Percentiles rank a stretch among this genome's conserved stretches.
These are phyloP conservation scores for Clarireedia hainanense DNA, from an alignment of 2,329 filamentous ascomycete genomes.

Conservation along the genomic window DNA sequence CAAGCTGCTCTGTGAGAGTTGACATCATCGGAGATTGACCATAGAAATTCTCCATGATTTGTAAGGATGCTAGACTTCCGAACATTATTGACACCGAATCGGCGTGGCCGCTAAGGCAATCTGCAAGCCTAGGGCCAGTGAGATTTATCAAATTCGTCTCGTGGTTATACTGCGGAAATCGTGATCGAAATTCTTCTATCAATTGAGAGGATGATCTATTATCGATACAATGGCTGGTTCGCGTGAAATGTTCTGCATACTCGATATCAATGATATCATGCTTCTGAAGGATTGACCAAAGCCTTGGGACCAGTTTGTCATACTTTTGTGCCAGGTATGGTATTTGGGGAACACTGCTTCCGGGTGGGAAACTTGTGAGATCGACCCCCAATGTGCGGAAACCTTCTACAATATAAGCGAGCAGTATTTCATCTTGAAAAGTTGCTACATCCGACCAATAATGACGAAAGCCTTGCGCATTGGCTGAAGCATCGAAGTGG, in stretches of 20 bases:
- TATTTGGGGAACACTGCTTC: too few relatives aligned
- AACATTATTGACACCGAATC: constrained; percentile 23
- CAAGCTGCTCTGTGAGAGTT: background rate
- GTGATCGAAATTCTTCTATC: too few relatives aligned
- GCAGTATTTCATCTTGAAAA: background rate
- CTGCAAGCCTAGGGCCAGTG: constrained; percentile 16
- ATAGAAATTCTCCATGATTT: constrained; percentile 19
- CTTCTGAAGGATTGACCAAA: too few relatives aligned
- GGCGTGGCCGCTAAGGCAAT: constrained; percentile 15
- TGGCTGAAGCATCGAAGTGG: background rate
- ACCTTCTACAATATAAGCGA: background rate
- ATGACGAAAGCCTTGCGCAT: background rate
- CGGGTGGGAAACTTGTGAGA: background rate
- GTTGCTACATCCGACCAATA: background rate
- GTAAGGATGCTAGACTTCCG: constrained; percentile 11
- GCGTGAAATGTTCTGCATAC: too few relatives aligned
- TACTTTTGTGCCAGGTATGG: too few relatives aligned
- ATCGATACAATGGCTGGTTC: too few relatives aligned
- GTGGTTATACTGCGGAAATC: constrained; percentile 28
- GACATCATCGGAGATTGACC: background rate
- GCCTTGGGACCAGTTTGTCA: too few relatives aligned
- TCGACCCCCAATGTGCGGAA: background rate
- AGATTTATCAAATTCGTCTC: constrained; percentile 15
- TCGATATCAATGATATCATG: too few relatives aligned
- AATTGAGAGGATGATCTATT: too few relatives aligned